Conservation (phyloP, 345 rosid species). For the Nephelium lappaceum region DNA sequence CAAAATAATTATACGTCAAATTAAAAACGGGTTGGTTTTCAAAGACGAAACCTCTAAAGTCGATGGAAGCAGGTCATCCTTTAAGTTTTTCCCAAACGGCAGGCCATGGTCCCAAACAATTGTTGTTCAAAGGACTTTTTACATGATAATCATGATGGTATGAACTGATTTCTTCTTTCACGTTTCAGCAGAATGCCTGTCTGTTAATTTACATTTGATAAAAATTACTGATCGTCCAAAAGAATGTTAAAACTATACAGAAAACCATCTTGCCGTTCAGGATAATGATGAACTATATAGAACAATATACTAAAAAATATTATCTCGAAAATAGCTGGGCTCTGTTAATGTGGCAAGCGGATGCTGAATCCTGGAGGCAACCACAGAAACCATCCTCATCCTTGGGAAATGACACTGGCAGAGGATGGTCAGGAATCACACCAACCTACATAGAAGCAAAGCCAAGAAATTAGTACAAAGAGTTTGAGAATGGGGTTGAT, state of each 20-base stretch:
- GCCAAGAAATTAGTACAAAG: background rate
- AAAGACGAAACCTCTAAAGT: no score
- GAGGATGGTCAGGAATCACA: slow-evolving; percentile 87
- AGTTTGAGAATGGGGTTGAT: background rate
- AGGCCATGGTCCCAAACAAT: background rate
- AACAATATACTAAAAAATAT: slow-evolving; percentile 8
- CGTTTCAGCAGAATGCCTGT: background rate
- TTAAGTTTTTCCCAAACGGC: no score
- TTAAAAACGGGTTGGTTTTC: no score
- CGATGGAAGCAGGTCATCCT: no score
- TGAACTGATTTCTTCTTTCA: background rate
- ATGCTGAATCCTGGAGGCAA: slow-evolving; percentile 74
- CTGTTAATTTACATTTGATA: slow-evolving; percentile 6
- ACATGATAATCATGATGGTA: background rate
- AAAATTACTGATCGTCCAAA: slow-evolving; percentile 10
- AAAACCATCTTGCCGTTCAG: background rate
- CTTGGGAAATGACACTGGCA: slow-evolving; percentile 77
- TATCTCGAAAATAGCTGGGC: slow-evolving; percentile 63
- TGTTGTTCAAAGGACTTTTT: background rate
- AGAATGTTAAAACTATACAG: slow-evolving; percentile 10
- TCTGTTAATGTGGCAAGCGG: slow-evolving; percentile 68
- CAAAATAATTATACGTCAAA: no score
- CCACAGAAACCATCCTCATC: slow-evolving; percentile 75
- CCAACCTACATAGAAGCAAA: slow-evolving; percentile 57
- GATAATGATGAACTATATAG: background rate